Evolutionary conservation across 2,329 filamentous ascomycete genomes (phyloP), one percentile per base, ranked within the genome.

Genomic region (Venturia pyrina): DNA sequence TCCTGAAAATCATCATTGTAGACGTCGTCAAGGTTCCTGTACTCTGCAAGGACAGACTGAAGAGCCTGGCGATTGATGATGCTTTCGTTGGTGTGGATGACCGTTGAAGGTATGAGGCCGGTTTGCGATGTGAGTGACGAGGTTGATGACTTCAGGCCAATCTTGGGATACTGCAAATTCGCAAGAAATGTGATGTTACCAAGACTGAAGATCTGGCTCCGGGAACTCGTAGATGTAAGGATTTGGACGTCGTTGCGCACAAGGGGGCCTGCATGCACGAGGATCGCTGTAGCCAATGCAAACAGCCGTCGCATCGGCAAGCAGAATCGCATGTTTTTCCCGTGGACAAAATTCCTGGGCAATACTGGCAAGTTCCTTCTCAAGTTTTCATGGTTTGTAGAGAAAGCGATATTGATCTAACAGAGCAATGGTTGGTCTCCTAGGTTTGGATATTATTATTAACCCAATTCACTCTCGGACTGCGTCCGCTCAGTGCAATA

Each of bases 21-120:
- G n/a, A 62, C 60, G 44, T 62, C 60, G 21, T 62, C 60, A n/a
- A 62, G 5, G 5, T 34, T 10, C 15, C 17, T 62, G 37, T 62
- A 62, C 6, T 7, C 28, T 5, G n/a, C 43, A 10, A 62, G 19
- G 40, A 62, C 28, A n/a, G n/a, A 28, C 5, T 28, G 15, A 13
- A 62, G 60, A 1, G 21, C 1, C 17, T 44, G 21, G n/a, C 40
- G 13, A 21, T 21, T 44, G 40, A 62, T 28, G 5, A 3, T 44
- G 40, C 40, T 62, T n/a, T 62, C 60, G 43, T 62, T 62, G 40
- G 37, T 62, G 40, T 62, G n/a, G 13, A 62, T 19, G 40, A 62
- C 60, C 1, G 60, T 62, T 2, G 43, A 44, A 1, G 60, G 60
- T 32, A 62, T 37, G 32, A 59, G 11, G 1, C 24, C 17, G 32